A percentile compares a stretch with the other conserved stretches of the same genome.
phyloP scores from a whole-genome alignment of 1,284 basidiomycete species.

The Austroboletus novae-zelandiae region DNA sequence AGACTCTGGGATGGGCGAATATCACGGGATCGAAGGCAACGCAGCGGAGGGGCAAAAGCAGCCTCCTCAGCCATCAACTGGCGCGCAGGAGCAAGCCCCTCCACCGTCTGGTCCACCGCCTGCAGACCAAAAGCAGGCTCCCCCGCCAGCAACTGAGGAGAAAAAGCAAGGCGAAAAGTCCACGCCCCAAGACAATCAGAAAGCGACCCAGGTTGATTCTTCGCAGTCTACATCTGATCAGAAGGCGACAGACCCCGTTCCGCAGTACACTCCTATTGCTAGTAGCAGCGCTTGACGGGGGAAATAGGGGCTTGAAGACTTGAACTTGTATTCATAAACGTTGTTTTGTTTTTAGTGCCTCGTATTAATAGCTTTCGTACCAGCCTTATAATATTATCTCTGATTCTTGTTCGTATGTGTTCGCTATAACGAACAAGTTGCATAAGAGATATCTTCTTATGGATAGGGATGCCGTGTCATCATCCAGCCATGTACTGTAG shows the following conservation, averaged over 20 bases:
- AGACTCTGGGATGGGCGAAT: slow-evolving; percentile 25
- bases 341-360: too few relatives aligned
- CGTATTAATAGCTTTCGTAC: too few relatives aligned
- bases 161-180: background rate
- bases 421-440: too few relatives aligned
- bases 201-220: background rate
- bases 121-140: background rate
- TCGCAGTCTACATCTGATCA: slow-evolving; percentile 5
- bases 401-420: too few relatives aligned
- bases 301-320: background rate
- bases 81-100: background rate
- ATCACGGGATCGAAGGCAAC: background rate
- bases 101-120: slow-evolving; percentile 2
- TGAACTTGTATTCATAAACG: too few relatives aligned
- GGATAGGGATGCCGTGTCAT: slow-evolving; percentile 35
- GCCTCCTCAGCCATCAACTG: background rate
- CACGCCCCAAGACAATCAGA: background rate
- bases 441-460: too few relatives aligned
- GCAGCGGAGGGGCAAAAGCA: background rate
- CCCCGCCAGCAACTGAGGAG: background rate
- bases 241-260: slow-evolving; percentile 4
- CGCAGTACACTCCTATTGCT: background rate
- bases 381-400: too few relatives aligned
- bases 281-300: slow-evolving; percentile 4
- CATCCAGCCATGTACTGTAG: slow-evolving; percentile 79